Evolutionary conservation across 805 yeast genomes (phyloP), one percentile per base, ranked within the genome.

Genomic region (Candida verbasci): DNA sequence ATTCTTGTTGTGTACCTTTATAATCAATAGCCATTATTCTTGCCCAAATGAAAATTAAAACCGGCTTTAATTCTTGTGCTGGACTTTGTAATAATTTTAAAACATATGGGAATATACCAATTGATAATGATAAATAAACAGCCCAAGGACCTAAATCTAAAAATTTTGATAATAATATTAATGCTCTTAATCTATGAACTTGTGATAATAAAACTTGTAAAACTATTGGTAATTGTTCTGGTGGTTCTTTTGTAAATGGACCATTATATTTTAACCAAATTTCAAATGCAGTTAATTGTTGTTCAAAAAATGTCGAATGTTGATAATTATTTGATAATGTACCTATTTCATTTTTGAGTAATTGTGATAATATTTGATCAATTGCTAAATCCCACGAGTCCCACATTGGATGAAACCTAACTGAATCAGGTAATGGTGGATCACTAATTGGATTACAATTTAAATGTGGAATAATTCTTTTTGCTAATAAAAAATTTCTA

Each of bases 91-190:
- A 63, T 16, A 93, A 70, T 49, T 89, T 87, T 37, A 91, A 66
- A 22, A 93, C 95, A 53, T 93, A 93, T 0, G 97, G 97, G 59
- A 91, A 93, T 21, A 93, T 91, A 16, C 97, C 97, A 45, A 93
- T 89, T 6, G 96, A 86, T 22, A 93, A 64, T 0, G 97, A 94
- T 21, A 89, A 65, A 49, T 88, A 86, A 0, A 93, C 97, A 0
- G 98, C 97, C 94, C 96, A 87, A 0, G 98, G 96, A 0, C 98
- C 98, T 24, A 93, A 62, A 58, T 93, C 98, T 29, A 93, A 67
- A 54, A 91, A 93, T 48, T 86, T 76, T 3, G 95, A 82, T 9
- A 93, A 68, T 38, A 93, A 56, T 24, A 86, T 85, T 35, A 93
- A 66, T 0, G 98, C 97, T 20, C 97, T 64, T 11, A 91, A 72